Percentiles rank a stretch among this genome's conserved stretches.
Evolutionary conservation across 495 filamentous ascomycete genomes (phyloP).

Genomic region (Penicilliopsis zonata): DNA sequence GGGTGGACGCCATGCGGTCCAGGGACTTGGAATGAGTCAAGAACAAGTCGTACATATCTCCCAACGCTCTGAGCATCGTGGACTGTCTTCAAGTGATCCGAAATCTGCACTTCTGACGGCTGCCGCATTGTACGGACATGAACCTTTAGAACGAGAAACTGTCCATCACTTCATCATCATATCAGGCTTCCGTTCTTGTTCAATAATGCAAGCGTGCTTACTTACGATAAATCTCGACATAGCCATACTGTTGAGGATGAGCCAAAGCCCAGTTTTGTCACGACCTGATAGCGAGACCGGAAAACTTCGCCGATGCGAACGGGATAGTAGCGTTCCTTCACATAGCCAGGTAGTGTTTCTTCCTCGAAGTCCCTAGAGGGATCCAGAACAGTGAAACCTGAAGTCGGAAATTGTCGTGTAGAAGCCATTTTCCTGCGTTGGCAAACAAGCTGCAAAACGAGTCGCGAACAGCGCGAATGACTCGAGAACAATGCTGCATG

Average conservation of each 20-base stretch:
- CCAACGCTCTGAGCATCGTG: constrained; percentile 16
- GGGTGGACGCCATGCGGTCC: constrained; percentile 27
- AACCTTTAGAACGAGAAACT: constrained; percentile 25
- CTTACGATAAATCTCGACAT: constrained; percentile 30
- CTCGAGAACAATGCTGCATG: too few relatives aligned
- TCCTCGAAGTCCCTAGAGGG: constrained; percentile 19
- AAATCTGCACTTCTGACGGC: constrained; percentile 20
- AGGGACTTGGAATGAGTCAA: constrained; percentile 24
- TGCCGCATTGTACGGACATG: constrained; percentile 8
- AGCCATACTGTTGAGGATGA: constrained; percentile 39
- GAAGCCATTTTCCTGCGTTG: constrained; percentile 6
- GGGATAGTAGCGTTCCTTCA: constrained; percentile 27
- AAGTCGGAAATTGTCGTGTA: constrained; percentile 7
- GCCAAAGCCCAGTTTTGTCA: constrained; percentile 35
- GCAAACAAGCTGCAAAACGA: constrained; percentile 1
- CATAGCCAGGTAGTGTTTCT: constrained; percentile 29
- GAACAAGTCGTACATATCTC: constrained; percentile 16
- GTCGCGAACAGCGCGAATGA: too few relatives aligned
- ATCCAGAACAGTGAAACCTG: constrained; percentile 7
- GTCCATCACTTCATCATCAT: constrained; percentile 10
- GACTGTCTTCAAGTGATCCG: constrained; percentile 13
- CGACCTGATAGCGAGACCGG: constrained; percentile 24
- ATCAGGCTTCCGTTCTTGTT: constrained; percentile 4
- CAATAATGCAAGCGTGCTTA: constrained; percentile 2
- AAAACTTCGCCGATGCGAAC: constrained; percentile 31